Evolutionary conservation across 495 filamentous ascomycete genomes (phyloP), one percentile per base, ranked within the genome.

Genomic region (Penicillium coffeae): DNA sequence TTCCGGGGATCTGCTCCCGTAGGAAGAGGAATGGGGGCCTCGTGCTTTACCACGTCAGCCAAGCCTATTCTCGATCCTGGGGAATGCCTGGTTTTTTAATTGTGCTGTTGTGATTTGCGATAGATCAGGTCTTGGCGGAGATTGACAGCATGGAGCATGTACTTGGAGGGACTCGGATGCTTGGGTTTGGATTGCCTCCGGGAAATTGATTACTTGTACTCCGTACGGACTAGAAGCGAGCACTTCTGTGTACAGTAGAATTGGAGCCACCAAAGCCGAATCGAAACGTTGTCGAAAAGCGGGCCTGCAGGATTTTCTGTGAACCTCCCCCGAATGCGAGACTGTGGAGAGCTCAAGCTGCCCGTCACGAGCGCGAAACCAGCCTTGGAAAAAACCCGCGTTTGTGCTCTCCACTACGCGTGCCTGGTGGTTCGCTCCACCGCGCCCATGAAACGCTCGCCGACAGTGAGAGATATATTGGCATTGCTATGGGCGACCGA

Each of bases 1-100:
- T 10, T 30, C 25, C 10, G 10, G 5, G 25, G 10, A 10, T 30
- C 4, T 30, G 25, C 4, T 30, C 25, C 25, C 25, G 25, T 6
- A 14, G 15, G 15, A 37, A 13, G 12, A 14, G 15, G 15, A 37
- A 13, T 14, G 16, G 12, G 5, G 6, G 35, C 35, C 13, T 37
- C 15, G 4, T 37, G 35, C 15, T 33, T 33, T 14, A n/a, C 35
- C 35, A 47, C 45, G 45, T 48, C 45, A 48, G 45, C 45, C 45
- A 48, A 48, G 45, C 21, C 15, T 14, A 5, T 3, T 14, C 15
- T 37, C 34, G 25, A 30, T 30, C 25, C 25, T 30, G 25, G 25
- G 25, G 25, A 30, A 30, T 30, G 25, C 5, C 4, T 30, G 25
- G 25, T 14, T 37, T 14, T 7, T 14, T 6, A 4, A 3, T 13